Conservation (phyloP, 23 red algal genomes). For the Chondrus crispus region DNA sequence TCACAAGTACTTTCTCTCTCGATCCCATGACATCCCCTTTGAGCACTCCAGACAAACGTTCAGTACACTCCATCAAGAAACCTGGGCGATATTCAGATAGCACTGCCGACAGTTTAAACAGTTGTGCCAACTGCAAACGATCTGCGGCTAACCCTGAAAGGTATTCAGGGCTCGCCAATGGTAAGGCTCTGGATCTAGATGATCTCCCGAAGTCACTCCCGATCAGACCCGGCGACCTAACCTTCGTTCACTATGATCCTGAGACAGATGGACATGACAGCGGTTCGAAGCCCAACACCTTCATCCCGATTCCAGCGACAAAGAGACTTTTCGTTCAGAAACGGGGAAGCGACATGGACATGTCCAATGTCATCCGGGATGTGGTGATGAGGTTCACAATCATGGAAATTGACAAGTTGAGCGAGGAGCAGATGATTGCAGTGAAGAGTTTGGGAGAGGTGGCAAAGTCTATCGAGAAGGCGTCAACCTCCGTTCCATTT, state of each 20-base stretch:
- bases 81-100: no score
- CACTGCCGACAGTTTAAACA: not conserved
- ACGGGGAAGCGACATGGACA: not conserved
- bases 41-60: no score
- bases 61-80: no score
- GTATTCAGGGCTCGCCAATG: not conserved
- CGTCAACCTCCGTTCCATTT: conserved; percentile 14
- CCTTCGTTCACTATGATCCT: conserved; percentile 31
- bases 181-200: not conserved
- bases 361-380: not conserved
- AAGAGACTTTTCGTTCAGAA: conserved; percentile 19
- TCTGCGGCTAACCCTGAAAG: not conserved
- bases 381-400: conserved; percentile 26
- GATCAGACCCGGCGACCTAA: not conserved
- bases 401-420: conserved; percentile 56
- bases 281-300: not conserved
- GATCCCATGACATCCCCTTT: not conserved
- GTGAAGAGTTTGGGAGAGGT: conserved; percentile 13
- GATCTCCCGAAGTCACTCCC: conserved; percentile 1
- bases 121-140: not conserved
- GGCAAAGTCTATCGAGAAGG: not conserved
- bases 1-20: not conserved
- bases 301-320: conserved; percentile 2
- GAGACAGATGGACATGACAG: conserved; percentile 23
- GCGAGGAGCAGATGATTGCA: conserved; percentile 21